A percentile compares a stretch with the other conserved stretches of the same genome.
phyloP scores from a whole-genome alignment of 2,329 filamentous ascomycete genomes.

The Didymella arachidicola region DNA sequence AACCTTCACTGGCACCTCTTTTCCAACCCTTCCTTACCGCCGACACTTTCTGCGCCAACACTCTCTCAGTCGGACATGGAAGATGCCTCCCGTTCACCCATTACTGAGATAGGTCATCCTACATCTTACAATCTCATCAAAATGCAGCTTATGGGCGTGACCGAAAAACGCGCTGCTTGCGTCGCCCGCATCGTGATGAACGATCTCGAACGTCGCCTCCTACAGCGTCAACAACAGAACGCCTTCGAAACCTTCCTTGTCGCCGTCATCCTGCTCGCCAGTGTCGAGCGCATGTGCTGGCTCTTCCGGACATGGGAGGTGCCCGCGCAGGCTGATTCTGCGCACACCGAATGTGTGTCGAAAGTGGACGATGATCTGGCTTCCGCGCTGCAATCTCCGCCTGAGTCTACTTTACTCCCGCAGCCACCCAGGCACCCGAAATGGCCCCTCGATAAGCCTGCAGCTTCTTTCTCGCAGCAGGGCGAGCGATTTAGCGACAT shows the following conservation, averaged over 20 bases:
- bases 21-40: conserved; percentile 54
- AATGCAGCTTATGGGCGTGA: conserved; percentile 62
- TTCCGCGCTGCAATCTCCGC: conserved; percentile 32
- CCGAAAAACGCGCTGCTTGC: conserved; percentile 62
- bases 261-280: conserved; percentile 65
- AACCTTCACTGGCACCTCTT: conserved; percentile 59
- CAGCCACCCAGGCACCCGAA: conserved; percentile 33
- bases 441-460: conserved; percentile 64
- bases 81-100: conserved; percentile 37
- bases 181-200: conserved; percentile 65
- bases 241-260: conserved; percentile 68
- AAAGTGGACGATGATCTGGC: conserved; percentile 29
- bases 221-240: conserved; percentile 64
- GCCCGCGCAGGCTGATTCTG: conserved; percentile 3
- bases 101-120: conserved; percentile 43
- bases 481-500: conserved; percentile 66
- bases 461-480: conserved; percentile 62
- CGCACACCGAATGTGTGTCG: not conserved
- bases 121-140: conserved; percentile 60
- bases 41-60: conserved; percentile 42
- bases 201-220: conserved; percentile 66
- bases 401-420: conserved; percentile 16
- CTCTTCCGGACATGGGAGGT: conserved; percentile 63
- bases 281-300: conserved; percentile 67
- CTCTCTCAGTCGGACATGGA: conserved; percentile 43